phyloP scores from a whole-genome alignment of 352 stramenopile species.

The Globisporangium viniferum region DNA sequence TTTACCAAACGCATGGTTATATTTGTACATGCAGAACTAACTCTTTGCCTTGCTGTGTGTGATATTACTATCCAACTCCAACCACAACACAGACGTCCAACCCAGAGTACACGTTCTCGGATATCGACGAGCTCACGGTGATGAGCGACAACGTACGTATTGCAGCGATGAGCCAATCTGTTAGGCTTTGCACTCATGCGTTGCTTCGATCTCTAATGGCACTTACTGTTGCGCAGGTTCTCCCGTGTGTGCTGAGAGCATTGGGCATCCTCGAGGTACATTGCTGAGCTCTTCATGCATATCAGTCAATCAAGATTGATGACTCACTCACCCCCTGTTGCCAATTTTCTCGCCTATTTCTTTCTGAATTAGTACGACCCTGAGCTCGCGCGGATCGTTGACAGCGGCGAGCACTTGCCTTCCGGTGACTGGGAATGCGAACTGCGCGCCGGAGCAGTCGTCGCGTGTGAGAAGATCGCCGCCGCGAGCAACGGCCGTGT shows the following conservation, averaged over 20 bases:
- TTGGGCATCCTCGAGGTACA: slow-evolving; percentile 68
- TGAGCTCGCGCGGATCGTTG: slow-evolving; percentile 47
- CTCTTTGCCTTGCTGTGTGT: neutral
- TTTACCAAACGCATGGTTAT: too few species aligned
- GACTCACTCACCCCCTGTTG: neutral
- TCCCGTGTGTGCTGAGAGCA: slow-evolving; percentile 72
- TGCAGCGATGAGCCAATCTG: neutral
- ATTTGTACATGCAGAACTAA: neutral
- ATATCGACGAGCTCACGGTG: slow-evolving; percentile 62
- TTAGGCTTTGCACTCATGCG: neutral
- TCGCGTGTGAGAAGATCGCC: slow-evolving; percentile 72
- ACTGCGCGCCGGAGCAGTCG: slow-evolving; percentile 56
- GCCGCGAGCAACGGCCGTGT: slow-evolving; percentile 44
- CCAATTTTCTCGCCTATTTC: neutral
- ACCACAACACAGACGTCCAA: slow-evolving; percentile 34
- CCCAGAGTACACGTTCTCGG: slow-evolving; percentile 44
- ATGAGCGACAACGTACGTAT: slow-evolving; percentile 63
- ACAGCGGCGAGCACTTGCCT: slow-evolving; percentile 44
- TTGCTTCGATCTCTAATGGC: neutral
- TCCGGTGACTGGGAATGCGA: slow-evolving; percentile 54
- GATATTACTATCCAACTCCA: neutral
- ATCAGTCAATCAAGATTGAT: neutral
- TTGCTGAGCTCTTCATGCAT: neutral
- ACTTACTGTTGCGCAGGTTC: slow-evolving; percentile 30
- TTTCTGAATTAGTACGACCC: slow-evolving; percentile 40